phyloP scores from a whole-genome alignment of 495 filamentous ascomycete species.

The Elasticomyces elasticus region DNA sequence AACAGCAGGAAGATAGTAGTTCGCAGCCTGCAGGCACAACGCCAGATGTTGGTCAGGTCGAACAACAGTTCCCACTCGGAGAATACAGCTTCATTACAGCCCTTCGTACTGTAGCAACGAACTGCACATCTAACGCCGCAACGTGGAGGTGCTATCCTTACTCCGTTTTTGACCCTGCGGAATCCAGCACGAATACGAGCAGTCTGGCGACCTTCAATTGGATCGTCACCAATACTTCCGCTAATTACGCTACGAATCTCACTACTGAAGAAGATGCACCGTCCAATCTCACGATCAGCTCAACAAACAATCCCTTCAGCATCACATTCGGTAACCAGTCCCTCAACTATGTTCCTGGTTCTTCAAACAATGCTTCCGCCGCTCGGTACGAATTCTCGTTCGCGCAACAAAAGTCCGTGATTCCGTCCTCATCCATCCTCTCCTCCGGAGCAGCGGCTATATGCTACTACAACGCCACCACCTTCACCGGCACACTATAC shows the following conservation, averaged over 20 bases:
- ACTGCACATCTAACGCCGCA: slow-evolving; percentile 41
- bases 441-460: slow-evolving; percentile 25
- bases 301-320: slow-evolving; percentile 41
- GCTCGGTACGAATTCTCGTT: slow-evolving; percentile 46
- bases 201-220: slow-evolving; percentile 44
- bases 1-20: background rate
- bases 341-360: slow-evolving; percentile 30
- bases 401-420: slow-evolving; percentile 36
- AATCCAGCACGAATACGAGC: slow-evolving; percentile 21
- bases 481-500: slow-evolving; percentile 42
- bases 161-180: slow-evolving; percentile 32
- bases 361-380: slow-evolving; percentile 21
- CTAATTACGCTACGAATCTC: slow-evolving; percentile 12
- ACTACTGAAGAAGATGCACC: background rate
- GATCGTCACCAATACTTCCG: slow-evolving; percentile 37
- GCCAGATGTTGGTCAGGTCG: background rate
- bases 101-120: slow-evolving; percentile 38
- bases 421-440: slow-evolving; percentile 31
- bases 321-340: slow-evolving; percentile 35
- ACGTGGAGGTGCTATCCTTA: slow-evolving; percentile 50
- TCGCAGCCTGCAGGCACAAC: background rate
- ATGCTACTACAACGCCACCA: slow-evolving; percentile 45
- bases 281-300: slow-evolving; percentile 18
- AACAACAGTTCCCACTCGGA: slow-evolving; percentile 45
- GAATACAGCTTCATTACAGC: slow-evolving; percentile 46